Evolutionary conservation across 139 green algal species (phyloP), one percentile per base, ranked within the genome.

Genomic region (Desmodesmus armatus): DNA sequence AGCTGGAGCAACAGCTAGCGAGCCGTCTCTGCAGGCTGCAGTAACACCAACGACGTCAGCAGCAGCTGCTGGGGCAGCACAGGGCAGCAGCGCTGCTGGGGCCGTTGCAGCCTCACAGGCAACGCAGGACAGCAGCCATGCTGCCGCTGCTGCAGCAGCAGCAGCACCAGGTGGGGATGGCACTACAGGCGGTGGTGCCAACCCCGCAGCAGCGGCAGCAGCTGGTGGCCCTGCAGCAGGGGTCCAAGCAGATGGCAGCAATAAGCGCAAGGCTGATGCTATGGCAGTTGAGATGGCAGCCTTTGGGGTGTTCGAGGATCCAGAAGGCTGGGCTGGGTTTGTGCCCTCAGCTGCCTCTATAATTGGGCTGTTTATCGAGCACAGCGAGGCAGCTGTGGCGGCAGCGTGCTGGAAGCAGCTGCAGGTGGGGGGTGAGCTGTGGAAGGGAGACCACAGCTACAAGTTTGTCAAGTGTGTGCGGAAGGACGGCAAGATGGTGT

Each of bases 381-480:
- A 51, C 69, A 77, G 69, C 69, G 55, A 51, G 21, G 9, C 11
- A 37, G 69, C 39, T 35, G 40, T 58, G 17, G 27, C 44, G 15
- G 21, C 25, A 29, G 69, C 69, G 15, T 35, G 7, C 39, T 77
- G 27, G 2, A 33, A 77, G 40, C 69, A 58, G 69, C 69, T 77
- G 11, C 17, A 51, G 39, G 39, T 77, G 1, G 69, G 69, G n/a
- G 69, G 69, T 31, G 21, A n/a, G 19, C 55, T 77, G 3, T 55
- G 44, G 21, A 77, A 33, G 39, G 69, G 39, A 19, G 69, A 77
- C 35, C 69, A 58, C 15, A 77, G 55, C 39, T 77, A 77, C 69
- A 77, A 77, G 69, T 58, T 77, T 51, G 40, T 39, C 37, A 77
- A 77, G 33, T 77, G 69, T 37, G 69, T 77, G 39, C 69, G 69